Base-by-base conservation (phyloP, 139 green algal genomes). In the Tetradesmus lagerheimii region DNA sequence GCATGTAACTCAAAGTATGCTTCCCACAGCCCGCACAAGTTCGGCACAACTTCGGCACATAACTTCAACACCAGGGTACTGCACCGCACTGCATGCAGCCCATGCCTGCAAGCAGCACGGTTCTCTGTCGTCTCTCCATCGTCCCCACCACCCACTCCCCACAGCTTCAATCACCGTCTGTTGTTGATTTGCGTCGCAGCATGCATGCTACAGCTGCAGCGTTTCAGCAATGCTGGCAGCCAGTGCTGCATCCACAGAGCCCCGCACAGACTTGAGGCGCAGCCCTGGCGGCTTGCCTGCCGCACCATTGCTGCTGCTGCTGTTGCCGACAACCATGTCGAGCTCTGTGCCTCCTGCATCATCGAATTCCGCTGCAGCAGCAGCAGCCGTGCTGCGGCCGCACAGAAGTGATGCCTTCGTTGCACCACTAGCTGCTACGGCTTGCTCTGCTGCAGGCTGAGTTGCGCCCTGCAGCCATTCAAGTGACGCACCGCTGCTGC, bases 241-340 rank as follows among this genome's bases (percentile, higher is more conserved):
- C 34, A 87, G 50, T 35, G 82, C 82, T 35, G 82, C 82, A 57
- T 87, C 25, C 34, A 87, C 82, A 35, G 16, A 29, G 4, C 82
- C 57, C 11, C 53, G 34, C 34, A 87, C 82, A 35, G 82, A 87
- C 20, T 35, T 79, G 31, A 87, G 4, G 9, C 50, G 80, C 45
- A n/a, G 80, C 50, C 50, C 18, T 78, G 45, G 0, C 41, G 14
- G 41, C 15, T 37, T 43, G 34, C 25, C 23, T 15, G 31, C 29
- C 16, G 14, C 35, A 18, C 45, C 50, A n/a, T 41, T 20, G 45
- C 80, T 47, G 45, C 45, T 31, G n/a, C 47, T 75, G 80, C 80
- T 41, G 50, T 47, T 50, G 80, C 27, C 79, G 1, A 5, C 37
- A 34, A 12, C 2, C 35, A 57, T 16, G 25, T 47, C 25, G 15